A percentile compares a stretch with the other conserved stretches of the same genome.
Evolutionary conservation across 768 basidiomycete species (phyloP).

Genomic region (Leccinum sublutescens): DNA sequence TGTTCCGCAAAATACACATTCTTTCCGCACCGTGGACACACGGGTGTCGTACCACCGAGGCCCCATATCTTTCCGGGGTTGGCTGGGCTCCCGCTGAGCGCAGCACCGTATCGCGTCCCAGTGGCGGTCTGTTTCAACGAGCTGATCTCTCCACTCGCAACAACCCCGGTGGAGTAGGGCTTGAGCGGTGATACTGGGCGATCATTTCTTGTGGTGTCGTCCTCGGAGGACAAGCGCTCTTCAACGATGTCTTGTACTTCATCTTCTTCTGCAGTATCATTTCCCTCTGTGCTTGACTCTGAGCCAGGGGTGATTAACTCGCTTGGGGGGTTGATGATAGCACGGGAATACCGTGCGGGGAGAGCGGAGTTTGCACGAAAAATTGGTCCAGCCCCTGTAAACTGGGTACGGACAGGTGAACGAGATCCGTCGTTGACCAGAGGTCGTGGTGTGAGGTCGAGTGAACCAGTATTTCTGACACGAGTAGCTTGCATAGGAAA

Average conservation of each 20-base stretch:
- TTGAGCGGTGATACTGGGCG: conserved; percentile 26
- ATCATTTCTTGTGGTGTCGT: conserved; percentile 39
- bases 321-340: conserved; percentile 11
- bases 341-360: conserved; percentile 36
- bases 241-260: conserved; percentile 32
- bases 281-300: conserved; percentile 21
- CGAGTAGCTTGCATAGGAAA: conserved; percentile 35
- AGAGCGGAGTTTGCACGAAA: conserved; percentile 42
- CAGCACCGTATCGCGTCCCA: conserved; percentile 66
- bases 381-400: conserved; percentile 32
- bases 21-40: conserved; percentile 68
- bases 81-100: conserved; percentile 43
- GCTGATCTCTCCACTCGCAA: conserved; percentile 6
- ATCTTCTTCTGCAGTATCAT: conserved; percentile 27
- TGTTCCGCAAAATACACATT: conserved; percentile 87
- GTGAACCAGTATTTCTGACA: conserved; percentile 20
- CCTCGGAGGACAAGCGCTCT: conserved; percentile 22
- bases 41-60: conserved; percentile 47
- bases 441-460: conserved; percentile 26
- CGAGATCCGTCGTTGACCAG: conserved; percentile 18
- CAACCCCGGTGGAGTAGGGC: conserved; percentile 21
- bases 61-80: conserved; percentile 53
- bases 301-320: conserved; percentile 8
- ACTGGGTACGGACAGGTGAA: conserved; percentile 28
- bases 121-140: conserved; percentile 48